Base-by-base conservation (phyloP, 345 rosid genomes). In the Barbarea vulgaris region DNA sequence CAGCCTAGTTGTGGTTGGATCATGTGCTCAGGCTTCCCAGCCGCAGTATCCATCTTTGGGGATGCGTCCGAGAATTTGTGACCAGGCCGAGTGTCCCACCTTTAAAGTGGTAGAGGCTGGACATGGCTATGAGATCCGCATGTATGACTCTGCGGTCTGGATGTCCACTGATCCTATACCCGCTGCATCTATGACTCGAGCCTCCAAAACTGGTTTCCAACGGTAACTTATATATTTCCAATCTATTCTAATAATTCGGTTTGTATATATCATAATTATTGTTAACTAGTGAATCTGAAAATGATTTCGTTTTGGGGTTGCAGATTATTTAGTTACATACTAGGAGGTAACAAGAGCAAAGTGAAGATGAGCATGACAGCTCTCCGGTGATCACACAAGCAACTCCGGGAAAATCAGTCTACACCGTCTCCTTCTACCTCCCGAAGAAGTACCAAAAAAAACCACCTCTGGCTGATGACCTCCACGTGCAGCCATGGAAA, bases 341-440 rank as follows among this genome's bases (percentile, higher is more conserved):
- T 69, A 69, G 80, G 80, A 61, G 5, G 41, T 31, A 76, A 76
- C 75, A 76, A 31, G 8, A 25, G n/a, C 18, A 76, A 62, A 4
- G 17, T 9, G 11, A 76, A 69, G 65, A 52, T 76, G 64, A 62
- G 62, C 7, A 76, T 76, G 75, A 76, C 80, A 76, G 37, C 75
- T 69, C n/a, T n/a, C 75, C 80, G 13, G 75, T 69, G 21, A 69
- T 76, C 41, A 69, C 65, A 41, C 31, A 62, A 62, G 41, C 18
- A 69, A 61, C 65, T 4, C 80, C 58, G 1, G 50, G 64, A 69
- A 22, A 41, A 53, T 54, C 69, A 53, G 14, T 13, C 7, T 76
- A 76, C 65, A 69, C 31, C 0, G 19, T 62, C 70, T 53, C 31
- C 18, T 44, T 76, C 70, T 62, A 62, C 65, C 8, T 76, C 22